Percentiles rank a stretch among this genome's conserved stretches.
These are phyloP conservation scores for Vitis cinerea DNA, from an alignment of 164 flowering plant genomes.

Conservation along the genomic window DNA sequence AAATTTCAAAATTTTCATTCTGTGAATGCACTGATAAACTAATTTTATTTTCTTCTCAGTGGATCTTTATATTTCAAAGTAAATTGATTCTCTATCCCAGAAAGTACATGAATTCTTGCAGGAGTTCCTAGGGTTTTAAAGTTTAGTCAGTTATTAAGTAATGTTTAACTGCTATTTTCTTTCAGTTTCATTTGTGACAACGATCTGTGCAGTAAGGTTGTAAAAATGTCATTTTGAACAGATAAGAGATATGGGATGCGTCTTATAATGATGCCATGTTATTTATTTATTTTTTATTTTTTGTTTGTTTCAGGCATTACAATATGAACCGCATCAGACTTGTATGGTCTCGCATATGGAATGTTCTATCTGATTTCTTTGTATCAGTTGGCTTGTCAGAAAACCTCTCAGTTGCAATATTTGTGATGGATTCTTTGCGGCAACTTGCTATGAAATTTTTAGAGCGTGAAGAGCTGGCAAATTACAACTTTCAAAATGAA, in stretches of 20 bases:
- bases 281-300: conserved; percentile 1
- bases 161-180: too few species aligned
- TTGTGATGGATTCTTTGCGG: conserved; percentile 96
- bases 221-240: too few species aligned
- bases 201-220: background rate
- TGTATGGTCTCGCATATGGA: conserved; percentile 99
- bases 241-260: background rate
- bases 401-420: conserved; percentile 95
- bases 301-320: conserved; percentile 73
- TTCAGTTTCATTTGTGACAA: background rate
- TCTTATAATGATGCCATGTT: conserved; percentile 2
- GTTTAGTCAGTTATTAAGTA: background rate
- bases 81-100: background rate
- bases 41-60: background rate
- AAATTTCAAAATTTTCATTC: background rate
- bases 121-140: background rate
- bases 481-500: conserved; percentile 98
- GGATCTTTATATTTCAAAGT: background rate
- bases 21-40: background rate
- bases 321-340: conserved; percentile 98
- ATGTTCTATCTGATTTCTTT: conserved; percentile 93
- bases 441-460: conserved; percentile 97
- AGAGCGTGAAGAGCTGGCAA: conserved; percentile 97
- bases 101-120: background rate
- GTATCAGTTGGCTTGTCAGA: conserved; percentile 94